Evolutionary conservation across 352 stramenopile species (phyloP).

Genomic region (Phytophthora tentaculata): DNA sequence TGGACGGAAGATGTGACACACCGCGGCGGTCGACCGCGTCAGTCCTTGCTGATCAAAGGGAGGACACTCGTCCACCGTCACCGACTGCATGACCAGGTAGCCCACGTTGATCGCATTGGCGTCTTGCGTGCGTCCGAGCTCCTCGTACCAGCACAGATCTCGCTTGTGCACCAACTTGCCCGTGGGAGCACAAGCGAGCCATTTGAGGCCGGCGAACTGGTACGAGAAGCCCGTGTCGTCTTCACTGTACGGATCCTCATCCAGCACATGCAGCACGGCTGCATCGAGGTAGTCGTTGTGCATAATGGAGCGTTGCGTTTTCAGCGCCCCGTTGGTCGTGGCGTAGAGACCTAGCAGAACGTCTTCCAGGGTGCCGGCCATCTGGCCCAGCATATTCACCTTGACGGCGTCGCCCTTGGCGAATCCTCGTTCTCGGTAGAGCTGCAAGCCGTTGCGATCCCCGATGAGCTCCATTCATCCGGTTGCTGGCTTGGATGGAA

Average conservation of each 20-base stretch:
- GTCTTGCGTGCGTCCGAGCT: constrained; percentile 60
- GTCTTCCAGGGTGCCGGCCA: constrained; percentile 60
- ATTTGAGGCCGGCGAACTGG: constrained; percentile 69
- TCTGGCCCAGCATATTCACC: constrained; percentile 53
- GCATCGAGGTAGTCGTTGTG: constrained; percentile 64
- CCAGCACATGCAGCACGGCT: constrained; percentile 60
- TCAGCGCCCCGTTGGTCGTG: constrained; percentile 47
- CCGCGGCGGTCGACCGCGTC: constrained; percentile 52
- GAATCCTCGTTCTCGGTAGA: constrained; percentile 65
- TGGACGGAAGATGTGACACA: constrained; percentile 73
- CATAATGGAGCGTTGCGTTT: constrained; percentile 72
- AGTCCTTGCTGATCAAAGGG: constrained; percentile 63
- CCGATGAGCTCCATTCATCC: constrained; percentile 64
- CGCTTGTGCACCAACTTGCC: constrained; percentile 71
- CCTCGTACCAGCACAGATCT: constrained; percentile 71
- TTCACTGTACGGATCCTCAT: constrained; percentile 58
- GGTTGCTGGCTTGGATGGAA: constrained; percentile 59
- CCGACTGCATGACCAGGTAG: constrained; percentile 69
- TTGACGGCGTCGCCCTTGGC: constrained; percentile 58
- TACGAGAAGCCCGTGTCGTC: constrained; percentile 60
- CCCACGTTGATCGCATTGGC: constrained; percentile 56
- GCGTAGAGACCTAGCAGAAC: constrained; percentile 70
- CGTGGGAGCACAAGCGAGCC: constrained; percentile 49
- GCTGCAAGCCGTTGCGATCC: constrained; percentile 53
- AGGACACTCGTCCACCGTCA: constrained; percentile 57